Conservation (phyloP, 2,329 filamentous ascomycete species). For the Trichoderma koningii region DNA sequence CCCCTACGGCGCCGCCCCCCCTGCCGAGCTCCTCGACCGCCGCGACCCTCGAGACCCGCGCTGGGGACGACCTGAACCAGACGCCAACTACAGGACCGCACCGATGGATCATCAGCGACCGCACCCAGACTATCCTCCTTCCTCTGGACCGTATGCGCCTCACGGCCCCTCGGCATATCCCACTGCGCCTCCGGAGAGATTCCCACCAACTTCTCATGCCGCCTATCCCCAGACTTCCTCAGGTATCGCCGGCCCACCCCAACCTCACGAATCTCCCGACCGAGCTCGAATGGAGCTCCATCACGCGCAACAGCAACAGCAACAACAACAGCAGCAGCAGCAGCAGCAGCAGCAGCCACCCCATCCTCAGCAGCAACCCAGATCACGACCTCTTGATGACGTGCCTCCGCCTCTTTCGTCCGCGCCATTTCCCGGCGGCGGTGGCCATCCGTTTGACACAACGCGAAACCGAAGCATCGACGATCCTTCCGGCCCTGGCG, state of each 20-base stretch:
- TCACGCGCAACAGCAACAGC: constrained; percentile 38
- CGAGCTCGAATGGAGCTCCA: constrained; percentile 48
- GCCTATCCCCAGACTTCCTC: constrained; percentile 35
- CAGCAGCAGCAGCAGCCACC: constrained; percentile 39
- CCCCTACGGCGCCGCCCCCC: constrained; percentile 46
- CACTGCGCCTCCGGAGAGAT: constrained; percentile 39
- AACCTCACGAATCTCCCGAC: constrained; percentile 54
- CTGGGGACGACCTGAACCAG: constrained; percentile 40
- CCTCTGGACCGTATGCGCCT: constrained; percentile 43
- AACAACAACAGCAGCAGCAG: constrained; percentile 29
- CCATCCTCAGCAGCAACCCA: constrained; percentile 42
- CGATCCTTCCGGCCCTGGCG: constrained; percentile 56
- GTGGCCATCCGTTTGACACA: constrained; percentile 44
- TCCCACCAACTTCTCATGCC: constrained; percentile 40
- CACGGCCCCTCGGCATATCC: constrained; percentile 37
- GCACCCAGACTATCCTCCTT: constrained; percentile 52
- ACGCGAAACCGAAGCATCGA: constrained; percentile 46
- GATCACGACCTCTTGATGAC: constrained; percentile 50
- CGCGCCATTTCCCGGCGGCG: constrained; percentile 49
- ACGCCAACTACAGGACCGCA: constrained; percentile 39
- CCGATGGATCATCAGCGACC: constrained; percentile 45
- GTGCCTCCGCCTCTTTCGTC: constrained; percentile 50
- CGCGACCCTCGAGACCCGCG: constrained; percentile 39
- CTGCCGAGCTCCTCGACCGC: constrained; percentile 46
- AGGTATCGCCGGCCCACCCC: constrained; percentile 32